phyloP scores from a whole-genome alignment of 176 grass and related monocot genomes.

The Alopecurus myosuroides region DNA sequence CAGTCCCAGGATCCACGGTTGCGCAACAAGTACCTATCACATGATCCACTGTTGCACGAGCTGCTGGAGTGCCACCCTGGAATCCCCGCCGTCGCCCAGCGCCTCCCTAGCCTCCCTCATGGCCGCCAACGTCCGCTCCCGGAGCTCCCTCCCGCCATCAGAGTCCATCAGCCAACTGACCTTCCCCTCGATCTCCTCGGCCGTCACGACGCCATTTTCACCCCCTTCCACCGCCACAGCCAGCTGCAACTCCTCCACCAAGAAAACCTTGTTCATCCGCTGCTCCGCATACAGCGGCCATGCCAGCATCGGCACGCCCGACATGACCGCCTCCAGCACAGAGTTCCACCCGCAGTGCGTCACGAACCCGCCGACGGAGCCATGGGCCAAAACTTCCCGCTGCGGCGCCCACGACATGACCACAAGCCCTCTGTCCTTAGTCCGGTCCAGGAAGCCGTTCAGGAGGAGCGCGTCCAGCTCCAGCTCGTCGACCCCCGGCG shows the following conservation, averaged over 20 bases:
- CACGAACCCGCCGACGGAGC: constrained; percentile 28
- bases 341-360: constrained; percentile 66
- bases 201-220: background rate
- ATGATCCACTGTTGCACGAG: background rate
- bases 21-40: background rate
- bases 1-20: background rate
- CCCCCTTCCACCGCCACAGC: constrained; percentile 19
- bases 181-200: background rate
- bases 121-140: background rate
- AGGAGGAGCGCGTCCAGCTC: constrained; percentile 8
- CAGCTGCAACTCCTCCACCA: constrained; percentile 19
- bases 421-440: background rate
- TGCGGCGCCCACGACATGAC: constrained; percentile 28
- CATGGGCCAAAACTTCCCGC: constrained; percentile 21
- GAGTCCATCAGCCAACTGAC: background rate
- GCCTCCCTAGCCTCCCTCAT: background rate
- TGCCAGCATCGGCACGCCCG: constrained; percentile 32
- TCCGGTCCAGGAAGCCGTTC: constrained; percentile 29
- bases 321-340: background rate
- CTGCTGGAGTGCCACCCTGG: background rate
- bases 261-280: constrained; percentile 31
- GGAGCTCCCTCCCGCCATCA: background rate
- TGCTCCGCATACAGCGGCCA: constrained; percentile 42
- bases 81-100: background rate
- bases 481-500: background rate